Evolutionary conservation across 257 asterid genomes (phyloP), one percentile per base, ranked within the genome.

Genomic region (Gentiana straminea): DNA sequence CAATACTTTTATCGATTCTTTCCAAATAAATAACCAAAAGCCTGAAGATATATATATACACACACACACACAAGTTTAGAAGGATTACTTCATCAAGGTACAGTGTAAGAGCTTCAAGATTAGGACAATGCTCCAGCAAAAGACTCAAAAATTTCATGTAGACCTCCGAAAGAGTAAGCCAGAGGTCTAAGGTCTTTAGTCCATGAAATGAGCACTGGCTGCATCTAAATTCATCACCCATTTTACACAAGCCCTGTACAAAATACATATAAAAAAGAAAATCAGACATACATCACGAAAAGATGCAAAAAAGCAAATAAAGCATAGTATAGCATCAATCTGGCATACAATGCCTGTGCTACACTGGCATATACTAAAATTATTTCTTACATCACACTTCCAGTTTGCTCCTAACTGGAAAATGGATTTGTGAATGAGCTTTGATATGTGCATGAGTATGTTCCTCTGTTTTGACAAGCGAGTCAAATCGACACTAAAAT

Each of bases 61-160:
- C 24, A 24, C 24, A 24, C 0, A 24, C 24, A 24, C 24, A 24
- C 24, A 24, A 39, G 45, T 39, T 39, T 5, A 45, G 8, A 53
- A 45, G 6, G 10, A 32, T 32, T 32, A 51, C 49, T 48, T 62
- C 67, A 5, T 44, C 54, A 2, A 35, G 53, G 6, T 33, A 34
- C 9, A 53, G 37, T n/a, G 43, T 35, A 10, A 53, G 59, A 33
- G 57, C 38, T 60, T 62, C 59, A 1, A 62, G 15, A 32, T 53
- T 43, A 45, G 60, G 67, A 53, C 60, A 53, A 62, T 35, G 37
- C 60, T 44, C 52, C 45, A 62, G 66, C 54, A 62, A 62, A 0
- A 52, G 24, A 13, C 44, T 32, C 59, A 62, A 13, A 50, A 45
- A 7, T 51, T 33, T 13, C 44, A 62, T 52, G 13, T 35, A 52